Conservation (phyloP, 306 rosid species). For the Morella rubra region DNA sequence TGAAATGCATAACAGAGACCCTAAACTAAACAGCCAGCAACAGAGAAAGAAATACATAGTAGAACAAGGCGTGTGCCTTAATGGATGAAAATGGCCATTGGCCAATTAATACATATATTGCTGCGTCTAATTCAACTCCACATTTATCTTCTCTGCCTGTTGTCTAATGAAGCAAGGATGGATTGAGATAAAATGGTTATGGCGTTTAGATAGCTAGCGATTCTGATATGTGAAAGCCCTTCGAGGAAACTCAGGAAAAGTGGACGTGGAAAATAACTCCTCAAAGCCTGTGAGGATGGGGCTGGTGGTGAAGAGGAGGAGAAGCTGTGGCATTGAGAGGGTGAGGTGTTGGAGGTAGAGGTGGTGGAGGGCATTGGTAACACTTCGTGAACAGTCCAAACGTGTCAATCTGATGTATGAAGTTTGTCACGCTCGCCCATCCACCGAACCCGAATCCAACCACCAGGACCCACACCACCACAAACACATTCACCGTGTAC, state of each 20-base stretch:
- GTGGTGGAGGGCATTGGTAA: conserved; percentile 65
- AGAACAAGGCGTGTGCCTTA: not conserved
- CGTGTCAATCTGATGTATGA: conserved; percentile 81
- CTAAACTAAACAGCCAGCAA: conserved; percentile 16
- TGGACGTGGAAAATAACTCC: no score
- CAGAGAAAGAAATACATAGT: not conserved
- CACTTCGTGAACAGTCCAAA: conserved; percentile 97
- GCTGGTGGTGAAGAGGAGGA: conserved; percentile 42
- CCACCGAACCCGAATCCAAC: conserved; percentile 99
- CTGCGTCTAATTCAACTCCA: conserved; percentile 18
- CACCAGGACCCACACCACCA: conserved; percentile 82
- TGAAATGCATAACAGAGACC: conserved; percentile 9
- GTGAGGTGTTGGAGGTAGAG: conserved; percentile 26
- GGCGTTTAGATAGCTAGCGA: not conserved
- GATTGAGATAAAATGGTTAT: not conserved
- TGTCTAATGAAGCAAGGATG: not conserved
- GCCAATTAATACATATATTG: conserved; percentile 1
- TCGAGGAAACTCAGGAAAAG: conserved; percentile 1
- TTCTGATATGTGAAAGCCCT: not conserved
- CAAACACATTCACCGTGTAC: conserved; percentile 61
- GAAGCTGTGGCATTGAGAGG: conserved; percentile 61
- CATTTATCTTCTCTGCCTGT: conserved; percentile 2
- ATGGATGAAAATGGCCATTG: conserved; percentile 8
- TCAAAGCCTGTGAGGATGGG: conserved; percentile 31
- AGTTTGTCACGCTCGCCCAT: conserved; percentile 96